phyloP scores from a whole-genome alignment of 345 rosid species.

The Litchi chinensis region DNA sequence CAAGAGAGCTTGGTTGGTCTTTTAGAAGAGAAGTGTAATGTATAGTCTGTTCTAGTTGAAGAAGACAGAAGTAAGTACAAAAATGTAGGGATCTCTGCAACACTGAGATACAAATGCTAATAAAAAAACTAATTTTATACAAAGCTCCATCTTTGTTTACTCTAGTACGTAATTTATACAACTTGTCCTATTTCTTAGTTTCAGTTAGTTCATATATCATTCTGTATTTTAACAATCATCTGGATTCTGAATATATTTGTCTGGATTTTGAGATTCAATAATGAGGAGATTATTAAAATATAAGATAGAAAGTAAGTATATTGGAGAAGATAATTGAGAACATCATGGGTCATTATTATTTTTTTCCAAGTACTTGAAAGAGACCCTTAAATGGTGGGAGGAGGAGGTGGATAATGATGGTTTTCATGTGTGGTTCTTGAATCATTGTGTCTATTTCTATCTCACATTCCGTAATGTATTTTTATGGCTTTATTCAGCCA shows the following conservation, averaged over 20 bases:
- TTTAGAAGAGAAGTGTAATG: slow-evolving; percentile 38
- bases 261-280: neutral
- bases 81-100: slow-evolving; percentile 33
- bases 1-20: slow-evolving; percentile 17
- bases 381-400: slow-evolving; percentile 20
- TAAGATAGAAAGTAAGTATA: no score
- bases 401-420: slow-evolving; percentile 5
- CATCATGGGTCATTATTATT: neutral
- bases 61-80: slow-evolving; percentile 12
- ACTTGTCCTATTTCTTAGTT: no score
- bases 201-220: no score
- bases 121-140: slow-evolving; percentile 26
- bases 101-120: slow-evolving; percentile 27
- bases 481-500: neutral
- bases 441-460: slow-evolving; percentile 7
- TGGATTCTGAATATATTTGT: neutral
- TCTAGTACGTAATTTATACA: no score
- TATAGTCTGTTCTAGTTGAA: slow-evolving; percentile 32
- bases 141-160: neutral
- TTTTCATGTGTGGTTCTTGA: neutral
- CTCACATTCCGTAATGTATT: neutral
- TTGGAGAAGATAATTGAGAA: neutral
- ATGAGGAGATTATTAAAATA: neutral
- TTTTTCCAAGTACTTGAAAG: no score
- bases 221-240: neutral